These are phyloP conservation scores for Ophiostoma sp. DNA, from an alignment of 2,329 filamentous ascomycete species.

Conservation along the genomic window DNA sequence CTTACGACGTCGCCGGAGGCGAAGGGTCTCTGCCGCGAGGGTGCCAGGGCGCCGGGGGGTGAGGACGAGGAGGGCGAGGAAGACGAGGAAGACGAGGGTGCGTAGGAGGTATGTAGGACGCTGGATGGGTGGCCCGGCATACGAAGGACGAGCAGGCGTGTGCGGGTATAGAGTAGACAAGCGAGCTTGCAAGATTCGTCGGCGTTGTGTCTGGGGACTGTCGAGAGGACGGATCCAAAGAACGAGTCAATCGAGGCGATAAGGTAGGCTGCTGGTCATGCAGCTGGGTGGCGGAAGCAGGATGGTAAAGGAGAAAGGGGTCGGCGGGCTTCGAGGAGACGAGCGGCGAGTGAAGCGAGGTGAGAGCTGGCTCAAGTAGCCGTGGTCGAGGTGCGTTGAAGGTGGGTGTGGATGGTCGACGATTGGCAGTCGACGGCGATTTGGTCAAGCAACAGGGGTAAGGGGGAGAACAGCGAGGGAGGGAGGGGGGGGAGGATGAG, in stretches of 20 bases:
- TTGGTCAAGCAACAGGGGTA: background rate
- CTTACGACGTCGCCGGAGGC: constrained; percentile 15
- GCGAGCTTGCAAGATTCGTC: background rate
- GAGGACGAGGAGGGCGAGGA: background rate
- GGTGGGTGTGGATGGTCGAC: background rate
- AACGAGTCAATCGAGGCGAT: background rate
- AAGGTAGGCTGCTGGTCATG: background rate
- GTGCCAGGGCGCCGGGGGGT: background rate
- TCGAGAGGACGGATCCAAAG: background rate
- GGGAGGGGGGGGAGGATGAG: background rate
- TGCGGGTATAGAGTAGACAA: background rate
- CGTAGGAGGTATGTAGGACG: background rate
- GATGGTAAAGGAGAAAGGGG: background rate
- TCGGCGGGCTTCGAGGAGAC: background rate
- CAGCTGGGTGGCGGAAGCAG: too few relatives aligned
- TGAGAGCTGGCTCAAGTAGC: background rate
- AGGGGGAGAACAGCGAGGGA: background rate
- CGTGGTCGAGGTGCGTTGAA: background rate
- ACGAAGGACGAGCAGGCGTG: background rate
- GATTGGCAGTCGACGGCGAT: background rate
- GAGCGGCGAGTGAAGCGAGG: background rate
- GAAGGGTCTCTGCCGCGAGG: background rate
- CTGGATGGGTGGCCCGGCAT: constrained; percentile 4
- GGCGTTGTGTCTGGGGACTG: too few relatives aligned
- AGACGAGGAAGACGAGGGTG: background rate